Base-by-base conservation (phyloP, 345 rosid species). In the Clausena lansium region DNA sequence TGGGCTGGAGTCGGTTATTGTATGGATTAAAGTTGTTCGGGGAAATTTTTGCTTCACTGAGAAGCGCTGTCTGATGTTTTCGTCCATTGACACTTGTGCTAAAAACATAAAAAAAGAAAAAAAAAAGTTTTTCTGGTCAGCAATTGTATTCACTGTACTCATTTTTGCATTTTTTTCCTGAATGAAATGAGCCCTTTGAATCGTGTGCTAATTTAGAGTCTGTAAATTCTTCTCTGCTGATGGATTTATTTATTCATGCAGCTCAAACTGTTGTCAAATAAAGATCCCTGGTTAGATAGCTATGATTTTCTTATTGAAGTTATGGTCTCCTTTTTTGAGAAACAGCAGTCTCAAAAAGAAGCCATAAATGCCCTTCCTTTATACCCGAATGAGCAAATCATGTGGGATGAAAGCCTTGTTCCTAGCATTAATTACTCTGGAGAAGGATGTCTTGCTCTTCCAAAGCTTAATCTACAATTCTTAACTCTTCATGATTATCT, bases 341-440 rank as follows among this genome's bases (percentile, higher is more conserved):
- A 90, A 83, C 98, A 94, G 62, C 93, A 87, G 77, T 96, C 99
- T 71, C 99, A 96, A 81, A 96, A 92, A 81, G 99, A 96, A 88
- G 93, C 99, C 61, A 94, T 96, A 85, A 96, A 96, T 87, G 97
- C 99, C 39, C 97, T 96, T 67, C 99, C 99, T 4, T 90, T 96
- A 68, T 96, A 96, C 85, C 99, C 99, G 57, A 96, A 96, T 77
- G 99, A 96, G 90, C 99, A 91, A 83, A 91, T 96, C 75, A 96
- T 96, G 98, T 96, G 99, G 99, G 98, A 96, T 80, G 99, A 96
- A 84, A 96, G 99, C 66, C 86, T 96, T 83, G 97, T 96, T 58
- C 99, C 99, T 4, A 96, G 99, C 87, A 96, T 96, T 77, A 96
- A 96, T 84, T 96, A 93, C 80, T 96, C 99, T 60, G 99, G 99